A percentile compares a stretch with the other conserved stretches of the same genome.
phyloP scores from a whole-genome alignment of 352 stramenopile genomes.

The Detonula confervacea region DNA sequence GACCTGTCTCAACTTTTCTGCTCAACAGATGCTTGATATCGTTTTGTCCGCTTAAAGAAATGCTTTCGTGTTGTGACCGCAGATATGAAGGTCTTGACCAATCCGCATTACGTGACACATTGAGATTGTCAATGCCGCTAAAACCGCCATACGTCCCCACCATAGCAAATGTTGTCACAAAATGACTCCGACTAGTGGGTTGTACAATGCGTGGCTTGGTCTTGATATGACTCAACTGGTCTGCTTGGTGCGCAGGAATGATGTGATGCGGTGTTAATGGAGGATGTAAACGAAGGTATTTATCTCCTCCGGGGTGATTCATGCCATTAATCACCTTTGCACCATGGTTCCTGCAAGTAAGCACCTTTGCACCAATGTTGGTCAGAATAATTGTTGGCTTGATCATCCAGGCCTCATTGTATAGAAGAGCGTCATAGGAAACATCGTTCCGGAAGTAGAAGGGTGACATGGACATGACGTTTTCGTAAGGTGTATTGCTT shows the following conservation, averaged over 20 bases:
- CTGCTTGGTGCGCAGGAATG: not conserved
- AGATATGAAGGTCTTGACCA: slow-evolving; percentile 2
- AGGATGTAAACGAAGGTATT: slow-evolving; percentile 17
- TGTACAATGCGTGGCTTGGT: not conserved
- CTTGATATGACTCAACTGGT: slow-evolving; percentile 11
- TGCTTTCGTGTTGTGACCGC: slow-evolving; percentile 2
- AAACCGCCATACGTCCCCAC: not conserved
- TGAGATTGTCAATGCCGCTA: not conserved
- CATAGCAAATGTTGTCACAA: slow-evolving; percentile 1
- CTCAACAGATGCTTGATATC: slow-evolving; percentile 9
- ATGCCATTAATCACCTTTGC: not conserved
- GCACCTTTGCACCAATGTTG: not conserved
- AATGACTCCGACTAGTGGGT: not conserved
- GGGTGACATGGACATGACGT: not conserved
- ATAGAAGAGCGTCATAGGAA: not conserved
- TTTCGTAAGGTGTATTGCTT: not conserved
- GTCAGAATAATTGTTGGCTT: slow-evolving; percentile 3
- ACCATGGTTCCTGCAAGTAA: slow-evolving; percentile 1
- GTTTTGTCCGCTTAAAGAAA: slow-evolving; percentile 4
- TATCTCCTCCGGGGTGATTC: not conserved
- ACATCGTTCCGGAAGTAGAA: not conserved
- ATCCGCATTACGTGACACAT: not conserved
- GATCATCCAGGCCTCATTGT: slow-evolving; percentile 12
- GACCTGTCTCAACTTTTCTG: slow-evolving; percentile 1
- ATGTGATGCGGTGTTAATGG: not conserved